Base-by-base conservation (phyloP, 768 basidiomycete genomes). In the Hericium alpestre region DNA sequence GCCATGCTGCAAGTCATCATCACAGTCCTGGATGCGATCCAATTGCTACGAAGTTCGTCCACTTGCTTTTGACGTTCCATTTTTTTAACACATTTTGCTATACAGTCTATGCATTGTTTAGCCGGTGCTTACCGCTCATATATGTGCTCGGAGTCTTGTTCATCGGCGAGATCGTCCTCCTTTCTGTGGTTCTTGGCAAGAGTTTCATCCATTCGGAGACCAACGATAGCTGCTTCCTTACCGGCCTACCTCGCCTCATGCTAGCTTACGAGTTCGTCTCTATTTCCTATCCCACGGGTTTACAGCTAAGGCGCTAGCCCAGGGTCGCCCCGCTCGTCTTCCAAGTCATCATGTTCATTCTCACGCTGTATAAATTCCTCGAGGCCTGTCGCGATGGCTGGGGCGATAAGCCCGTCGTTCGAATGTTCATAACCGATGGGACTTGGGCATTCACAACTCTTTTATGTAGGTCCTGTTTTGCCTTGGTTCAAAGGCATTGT, bases 361-460 rank as follows among this genome's bases (percentile, higher is more conserved):
- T 67, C 37, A 67, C 66, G 3, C 48, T 67, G 23, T 48, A 37
- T 51, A 64, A 64, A 40, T 67, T 67, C 53, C 2, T 56, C 39
- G 56, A 54, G 0, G 65, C 63, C 8, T 56, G 62, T 16, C 55
- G 55, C 15, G 57, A 58, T 12, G 65, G 66, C 1, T 67, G 65
- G 65, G 65, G 62, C 12, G 57, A 58, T 9, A 56, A 59, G 10
- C 62, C 62, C 11, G 56, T 67, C 15, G 57, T 67, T 61, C 54
- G 56, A 37, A 61, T 64, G 37, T 65, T 65, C 58, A 58, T 65
- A 18, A 38, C 59, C 10, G 66, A 67, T 55, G 66, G 66, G 18
- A 67, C 65, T 8, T 67, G 66, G 66, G 66, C 66, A 22, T 67
- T 63, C 55, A 55, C 62, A 10, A 62, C 65, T 22, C 59, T 67